Evolutionary conservation across 2,329 filamentous ascomycete species (phyloP).

Genomic region (Colletotrichum gloeosporioides): DNA sequence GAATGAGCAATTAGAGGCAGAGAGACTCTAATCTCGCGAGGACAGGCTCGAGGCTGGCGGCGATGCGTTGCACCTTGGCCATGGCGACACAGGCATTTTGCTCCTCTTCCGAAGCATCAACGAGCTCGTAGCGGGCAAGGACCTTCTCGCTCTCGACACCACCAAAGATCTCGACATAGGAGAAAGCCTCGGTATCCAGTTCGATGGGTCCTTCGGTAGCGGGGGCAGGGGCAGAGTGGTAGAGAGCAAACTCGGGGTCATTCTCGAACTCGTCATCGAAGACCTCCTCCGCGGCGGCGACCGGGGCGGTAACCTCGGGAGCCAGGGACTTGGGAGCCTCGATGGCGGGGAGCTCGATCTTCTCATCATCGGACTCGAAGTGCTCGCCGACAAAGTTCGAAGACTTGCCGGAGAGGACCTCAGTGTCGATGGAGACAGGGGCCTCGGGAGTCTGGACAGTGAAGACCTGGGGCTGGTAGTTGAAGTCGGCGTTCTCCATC

Average conservation of each 20-base stretch:
- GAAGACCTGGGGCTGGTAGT: slow-evolving; percentile 75
- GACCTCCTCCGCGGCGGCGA: slow-evolving; percentile 27
- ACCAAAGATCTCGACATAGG: slow-evolving; percentile 50
- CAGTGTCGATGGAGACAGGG: slow-evolving; percentile 63
- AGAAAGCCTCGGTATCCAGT: slow-evolving; percentile 47
- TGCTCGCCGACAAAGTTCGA: slow-evolving; percentile 56
- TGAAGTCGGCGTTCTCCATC: slow-evolving; percentile 59
- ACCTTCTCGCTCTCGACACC: slow-evolving; percentile 69
- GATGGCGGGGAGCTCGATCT: slow-evolving; percentile 61
- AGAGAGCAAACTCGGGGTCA: slow-evolving; percentile 67
- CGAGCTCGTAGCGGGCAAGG: slow-evolving; percentile 66
- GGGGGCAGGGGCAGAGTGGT: slow-evolving; percentile 47
- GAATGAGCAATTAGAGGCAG: neutral
- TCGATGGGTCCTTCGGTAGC: slow-evolving; percentile 36
- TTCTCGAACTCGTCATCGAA: slow-evolving; percentile 66
- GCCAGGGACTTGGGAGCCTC: slow-evolving; percentile 48
- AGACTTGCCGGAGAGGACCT: slow-evolving; percentile 74
- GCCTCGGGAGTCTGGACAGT: slow-evolving; percentile 76
- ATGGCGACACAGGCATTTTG: slow-evolving; percentile 47
- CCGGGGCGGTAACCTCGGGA: slow-evolving; percentile 31
- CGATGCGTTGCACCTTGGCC: slow-evolving; percentile 56
- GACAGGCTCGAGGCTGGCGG: slow-evolving; percentile 41
- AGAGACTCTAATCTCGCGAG: slow-evolving; percentile 38
- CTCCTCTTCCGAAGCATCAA: slow-evolving; percentile 61
- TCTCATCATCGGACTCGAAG: slow-evolving; percentile 53